Percentiles rank a stretch among this genome's conserved stretches.
These are phyloP conservation scores for Phytophthora hibernalis DNA, from an alignment of 352 stramenopile species.

Conservation along the genomic window DNA sequence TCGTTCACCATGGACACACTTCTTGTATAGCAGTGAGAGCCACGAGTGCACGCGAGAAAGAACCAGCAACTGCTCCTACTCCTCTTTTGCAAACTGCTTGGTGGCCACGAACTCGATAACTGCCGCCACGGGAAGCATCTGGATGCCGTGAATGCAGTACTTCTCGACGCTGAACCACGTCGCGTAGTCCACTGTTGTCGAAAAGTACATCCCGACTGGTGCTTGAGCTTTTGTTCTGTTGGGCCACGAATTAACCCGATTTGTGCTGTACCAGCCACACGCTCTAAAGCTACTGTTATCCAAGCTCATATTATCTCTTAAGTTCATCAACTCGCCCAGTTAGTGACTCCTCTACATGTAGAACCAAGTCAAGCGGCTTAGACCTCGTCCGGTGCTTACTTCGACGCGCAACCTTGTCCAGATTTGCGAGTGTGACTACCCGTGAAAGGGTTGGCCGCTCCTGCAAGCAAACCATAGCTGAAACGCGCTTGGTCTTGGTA, in stretches of 20 bases:
- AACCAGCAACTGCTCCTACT: conserved; percentile 65
- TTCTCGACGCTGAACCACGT: conserved; percentile 82
- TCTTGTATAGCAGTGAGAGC: conserved; percentile 64
- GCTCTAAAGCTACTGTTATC: no score
- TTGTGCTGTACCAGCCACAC: no score
- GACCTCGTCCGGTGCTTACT: no score
- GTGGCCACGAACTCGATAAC: conserved; percentile 66
- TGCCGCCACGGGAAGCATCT: conserved; percentile 79
- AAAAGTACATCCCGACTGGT: conserved; percentile 80
- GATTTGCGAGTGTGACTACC: no score
- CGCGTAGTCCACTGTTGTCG: conserved; percentile 81
- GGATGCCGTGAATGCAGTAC: conserved; percentile 82
- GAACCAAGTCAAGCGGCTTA: no score
- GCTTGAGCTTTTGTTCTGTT: conserved; percentile 86
- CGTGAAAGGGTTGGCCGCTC: no score
- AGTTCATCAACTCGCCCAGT: no score
- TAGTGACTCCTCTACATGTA: no score
- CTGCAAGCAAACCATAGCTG: no score
- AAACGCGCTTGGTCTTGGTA: no score
- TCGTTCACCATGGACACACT: conserved; percentile 68
- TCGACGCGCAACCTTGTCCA: no score
- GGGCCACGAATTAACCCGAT: conserved; percentile 42
- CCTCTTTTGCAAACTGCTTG: conserved; percentile 59
- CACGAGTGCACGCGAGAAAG: conserved; percentile 59
- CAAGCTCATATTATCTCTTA: no score